Conservation (phyloP, 805 yeast species). For the Candida sphagnicola region DNA sequence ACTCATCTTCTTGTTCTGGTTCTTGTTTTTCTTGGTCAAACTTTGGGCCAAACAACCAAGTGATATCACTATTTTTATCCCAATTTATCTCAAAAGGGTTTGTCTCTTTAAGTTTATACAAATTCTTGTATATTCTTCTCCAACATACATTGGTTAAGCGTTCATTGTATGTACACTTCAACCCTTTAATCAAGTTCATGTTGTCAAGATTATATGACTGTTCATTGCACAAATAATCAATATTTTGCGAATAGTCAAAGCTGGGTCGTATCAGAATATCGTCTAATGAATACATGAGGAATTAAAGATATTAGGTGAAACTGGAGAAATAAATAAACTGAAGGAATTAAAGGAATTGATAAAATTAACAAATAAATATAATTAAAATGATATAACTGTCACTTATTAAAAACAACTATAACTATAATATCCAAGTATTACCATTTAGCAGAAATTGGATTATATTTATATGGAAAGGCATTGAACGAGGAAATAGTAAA, state of each 20-base stretch:
- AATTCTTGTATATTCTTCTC: conserved; percentile 35
- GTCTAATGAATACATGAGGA: conserved; percentile 10
- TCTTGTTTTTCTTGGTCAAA: conserved; percentile 7
- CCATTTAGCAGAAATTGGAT: neutral
- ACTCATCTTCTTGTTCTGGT: conserved; percentile 1
- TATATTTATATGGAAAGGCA: neutral
- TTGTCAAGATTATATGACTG: conserved; percentile 14
- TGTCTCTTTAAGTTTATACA: conserved; percentile 23
- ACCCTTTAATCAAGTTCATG: conserved; percentile 12
- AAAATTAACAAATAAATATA: neutral
- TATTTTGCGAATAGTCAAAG: conserved; percentile 16
- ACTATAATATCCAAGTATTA: neutral
- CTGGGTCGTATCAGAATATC: conserved; percentile 10
- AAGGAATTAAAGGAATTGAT: neutral
- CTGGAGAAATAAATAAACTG: neutral
- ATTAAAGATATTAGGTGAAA: neutral
- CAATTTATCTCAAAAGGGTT: conserved; percentile 48
- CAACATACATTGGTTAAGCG: conserved; percentile 35
- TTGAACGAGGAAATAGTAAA: neutral
- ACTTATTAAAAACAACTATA: neutral
- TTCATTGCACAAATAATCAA: conserved; percentile 25
- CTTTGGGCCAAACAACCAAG: conserved; percentile 53
- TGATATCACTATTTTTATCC: conserved; percentile 51
- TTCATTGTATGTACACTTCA: conserved; percentile 7
- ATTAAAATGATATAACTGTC: neutral